Evolutionary conservation across 2,329 filamentous ascomycete species (phyloP).

Genomic region (Daldinia sp.): DNA sequence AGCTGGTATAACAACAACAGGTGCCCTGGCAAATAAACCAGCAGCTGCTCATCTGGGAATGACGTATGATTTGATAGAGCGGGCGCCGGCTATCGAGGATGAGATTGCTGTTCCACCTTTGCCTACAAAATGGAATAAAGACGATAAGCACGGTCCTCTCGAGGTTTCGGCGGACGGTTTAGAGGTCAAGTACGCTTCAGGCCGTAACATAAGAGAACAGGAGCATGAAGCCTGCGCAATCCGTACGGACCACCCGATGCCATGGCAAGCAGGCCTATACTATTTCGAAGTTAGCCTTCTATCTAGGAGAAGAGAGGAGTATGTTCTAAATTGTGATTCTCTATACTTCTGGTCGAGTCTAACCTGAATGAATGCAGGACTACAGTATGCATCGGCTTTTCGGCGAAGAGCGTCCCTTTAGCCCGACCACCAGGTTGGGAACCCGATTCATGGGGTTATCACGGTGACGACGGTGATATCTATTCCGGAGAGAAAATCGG

Average conservation of each 20-base stretch:
- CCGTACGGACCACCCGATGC: constrained; percentile 86
- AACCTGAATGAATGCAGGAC: constrained; percentile 52
- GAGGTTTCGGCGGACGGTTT: constrained; percentile 78
- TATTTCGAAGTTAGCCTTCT: constrained; percentile 80
- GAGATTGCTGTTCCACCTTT: constrained; percentile 70
- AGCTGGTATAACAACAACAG: constrained; percentile 33
- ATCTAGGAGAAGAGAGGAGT: constrained; percentile 63
- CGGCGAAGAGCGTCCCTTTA: constrained; percentile 60
- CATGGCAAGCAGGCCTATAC: constrained; percentile 88
- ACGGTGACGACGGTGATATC: constrained; percentile 71
- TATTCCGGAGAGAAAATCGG: constrained; percentile 66
- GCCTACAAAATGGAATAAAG: constrained; percentile 82
- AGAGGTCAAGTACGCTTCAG: constrained; percentile 69
- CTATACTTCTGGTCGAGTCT: constrained; percentile 18
- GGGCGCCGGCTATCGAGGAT: constrained; percentile 67
- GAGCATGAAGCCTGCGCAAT: constrained; percentile 83
- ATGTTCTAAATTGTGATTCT: constrained; percentile 46
- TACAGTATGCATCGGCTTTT: constrained; percentile 70
- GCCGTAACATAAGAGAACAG: constrained; percentile 57
- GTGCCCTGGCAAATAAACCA: constrained; percentile 64
- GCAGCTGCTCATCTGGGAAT: constrained; percentile 75
- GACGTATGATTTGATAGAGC: constrained; percentile 85
- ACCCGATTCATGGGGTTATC: constrained; percentile 72
- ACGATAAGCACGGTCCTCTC: constrained; percentile 76
- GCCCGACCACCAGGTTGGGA: constrained; percentile 72